phyloP scores from a whole-genome alignment of 2,329 filamentous ascomycete species.

The Aureobasidium sp. region DNA sequence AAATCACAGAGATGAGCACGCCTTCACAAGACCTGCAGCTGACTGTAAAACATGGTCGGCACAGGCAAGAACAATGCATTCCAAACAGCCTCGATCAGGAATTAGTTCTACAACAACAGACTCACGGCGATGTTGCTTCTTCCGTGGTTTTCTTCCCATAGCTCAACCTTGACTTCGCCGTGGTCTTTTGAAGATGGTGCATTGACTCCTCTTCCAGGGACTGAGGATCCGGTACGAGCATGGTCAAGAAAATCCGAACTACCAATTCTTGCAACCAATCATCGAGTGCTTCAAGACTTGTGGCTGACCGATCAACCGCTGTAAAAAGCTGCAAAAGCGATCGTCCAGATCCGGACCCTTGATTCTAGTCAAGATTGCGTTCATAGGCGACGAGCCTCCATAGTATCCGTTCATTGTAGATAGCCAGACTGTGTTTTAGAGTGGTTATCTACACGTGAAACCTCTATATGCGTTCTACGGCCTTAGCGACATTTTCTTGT shows the following conservation, averaged over 20 bases:
- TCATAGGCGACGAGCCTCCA: not conserved
- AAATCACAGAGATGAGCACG: too few species aligned
- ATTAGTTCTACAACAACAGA: too few species aligned
- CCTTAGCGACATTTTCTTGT: not conserved
- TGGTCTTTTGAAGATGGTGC: too few species aligned
- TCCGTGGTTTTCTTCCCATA: too few species aligned
- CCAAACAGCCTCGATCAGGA: too few species aligned
- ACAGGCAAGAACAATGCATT: too few species aligned
- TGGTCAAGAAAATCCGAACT: conserved; percentile 15
- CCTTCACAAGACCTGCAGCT: not conserved
- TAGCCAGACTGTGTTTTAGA: not conserved
- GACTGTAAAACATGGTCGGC: not conserved
- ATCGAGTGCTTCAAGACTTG: conserved; percentile 42
- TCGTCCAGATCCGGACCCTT: not conserved
- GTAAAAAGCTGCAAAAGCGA: not conserved
- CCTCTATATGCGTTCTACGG: too few species aligned
- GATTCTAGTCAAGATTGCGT: not conserved
- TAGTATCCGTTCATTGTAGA: not conserved
- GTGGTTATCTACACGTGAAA: not conserved
- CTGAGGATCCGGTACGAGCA: conserved; percentile 16
- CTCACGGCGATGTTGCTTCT: too few species aligned
- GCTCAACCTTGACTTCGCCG: too few species aligned
- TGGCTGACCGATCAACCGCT: conserved; percentile 39
- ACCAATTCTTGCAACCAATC: conserved; percentile 34
- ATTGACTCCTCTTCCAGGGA: not conserved